A percentile compares a stretch with the other conserved stretches of the same genome.
Conservation (phyloP, 768 basidiomycete species). For the Daedaleopsis nitida region DNA sequence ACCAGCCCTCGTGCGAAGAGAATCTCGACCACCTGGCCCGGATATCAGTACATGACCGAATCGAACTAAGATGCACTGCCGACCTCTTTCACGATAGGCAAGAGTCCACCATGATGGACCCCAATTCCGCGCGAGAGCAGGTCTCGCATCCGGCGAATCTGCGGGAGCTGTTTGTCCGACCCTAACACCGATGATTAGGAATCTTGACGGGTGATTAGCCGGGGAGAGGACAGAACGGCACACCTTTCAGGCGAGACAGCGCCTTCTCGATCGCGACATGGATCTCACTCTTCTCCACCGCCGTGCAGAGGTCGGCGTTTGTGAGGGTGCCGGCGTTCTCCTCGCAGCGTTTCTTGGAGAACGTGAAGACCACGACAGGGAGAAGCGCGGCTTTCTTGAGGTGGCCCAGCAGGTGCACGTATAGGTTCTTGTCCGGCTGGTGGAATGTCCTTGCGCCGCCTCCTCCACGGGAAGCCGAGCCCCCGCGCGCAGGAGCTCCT, state of each 20-base stretch:
- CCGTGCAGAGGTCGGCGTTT: slow-evolving; percentile 84
- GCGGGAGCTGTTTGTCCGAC: slow-evolving; percentile 89
- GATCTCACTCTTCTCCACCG: slow-evolving; percentile 95
- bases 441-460: slow-evolving; percentile 56
- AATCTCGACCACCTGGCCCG: slow-evolving; percentile 84
- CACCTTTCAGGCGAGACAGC: slow-evolving; percentile 87
- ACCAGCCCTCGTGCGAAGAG: slow-evolving; percentile 94
- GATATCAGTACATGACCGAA: neutral
- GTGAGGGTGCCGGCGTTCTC: slow-evolving; percentile 91
- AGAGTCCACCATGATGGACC: slow-evolving; percentile 94
- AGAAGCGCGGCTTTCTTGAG: slow-evolving; percentile 84
- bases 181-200: slow-evolving; percentile 46
- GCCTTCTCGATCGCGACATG: slow-evolving; percentile 95
- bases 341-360: slow-evolving; percentile 96
- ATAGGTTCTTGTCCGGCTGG: slow-evolving; percentile 86
- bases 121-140: slow-evolving; percentile 92
- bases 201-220: slow-evolving; percentile 1
- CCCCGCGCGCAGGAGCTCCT: slow-evolving; percentile 35
- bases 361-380: slow-evolving; percentile 95
- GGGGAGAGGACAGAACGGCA: slow-evolving; percentile 13
- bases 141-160: slow-evolving; percentile 89
- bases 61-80: slow-evolving; percentile 11
- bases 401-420: slow-evolving; percentile 87
- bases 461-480: slow-evolving; percentile 1
- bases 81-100: slow-evolving; percentile 97